Evolutionary conservation across 164 flowering plant species (phyloP).

Genomic region (Macadamia integrifolia): DNA sequence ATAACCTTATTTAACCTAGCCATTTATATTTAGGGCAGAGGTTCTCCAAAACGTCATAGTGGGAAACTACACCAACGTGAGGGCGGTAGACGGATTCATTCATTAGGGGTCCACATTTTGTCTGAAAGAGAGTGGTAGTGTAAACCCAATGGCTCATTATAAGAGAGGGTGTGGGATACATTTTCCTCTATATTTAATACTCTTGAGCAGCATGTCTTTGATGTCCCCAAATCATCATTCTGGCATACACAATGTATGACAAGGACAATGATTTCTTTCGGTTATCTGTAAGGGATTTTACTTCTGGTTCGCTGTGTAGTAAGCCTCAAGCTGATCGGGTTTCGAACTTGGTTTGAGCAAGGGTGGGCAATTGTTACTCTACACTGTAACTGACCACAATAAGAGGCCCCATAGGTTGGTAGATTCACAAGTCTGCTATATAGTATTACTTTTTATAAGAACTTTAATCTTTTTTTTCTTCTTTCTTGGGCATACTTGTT

Average conservation of each 20-base stretch:
- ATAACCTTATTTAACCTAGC: too few relatives aligned
- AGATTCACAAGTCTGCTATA: not conserved
- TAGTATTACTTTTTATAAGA: not conserved
- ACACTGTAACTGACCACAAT: conserved; percentile 67
- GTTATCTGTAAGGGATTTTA: conserved; percentile 75
- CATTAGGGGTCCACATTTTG: too few relatives aligned
- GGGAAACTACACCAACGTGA: too few relatives aligned
- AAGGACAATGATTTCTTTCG: conserved; percentile 75
- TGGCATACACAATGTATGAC: conserved; percentile 94
- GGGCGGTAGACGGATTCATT: too few relatives aligned
- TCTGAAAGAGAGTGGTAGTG: too few relatives aligned
- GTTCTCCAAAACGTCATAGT: too few relatives aligned
- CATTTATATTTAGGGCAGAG: too few relatives aligned
- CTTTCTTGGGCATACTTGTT: not conserved
- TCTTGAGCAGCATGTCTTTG: too few relatives aligned
- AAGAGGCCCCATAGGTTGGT: conserved; percentile 77
- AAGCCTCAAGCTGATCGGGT: conserved; percentile 81
- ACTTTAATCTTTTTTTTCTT: not conserved
- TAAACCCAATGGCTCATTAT: too few relatives aligned
- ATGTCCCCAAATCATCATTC: conserved; percentile 83
- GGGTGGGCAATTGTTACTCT: conserved; percentile 73
- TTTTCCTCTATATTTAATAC: too few relatives aligned
- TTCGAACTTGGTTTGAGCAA: conserved; percentile 85
- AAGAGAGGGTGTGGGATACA: too few relatives aligned
- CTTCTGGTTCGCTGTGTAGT: conserved; percentile 68